Conservation (phyloP, 1,284 basidiomycete species). For the Athelia sp. region DNA sequence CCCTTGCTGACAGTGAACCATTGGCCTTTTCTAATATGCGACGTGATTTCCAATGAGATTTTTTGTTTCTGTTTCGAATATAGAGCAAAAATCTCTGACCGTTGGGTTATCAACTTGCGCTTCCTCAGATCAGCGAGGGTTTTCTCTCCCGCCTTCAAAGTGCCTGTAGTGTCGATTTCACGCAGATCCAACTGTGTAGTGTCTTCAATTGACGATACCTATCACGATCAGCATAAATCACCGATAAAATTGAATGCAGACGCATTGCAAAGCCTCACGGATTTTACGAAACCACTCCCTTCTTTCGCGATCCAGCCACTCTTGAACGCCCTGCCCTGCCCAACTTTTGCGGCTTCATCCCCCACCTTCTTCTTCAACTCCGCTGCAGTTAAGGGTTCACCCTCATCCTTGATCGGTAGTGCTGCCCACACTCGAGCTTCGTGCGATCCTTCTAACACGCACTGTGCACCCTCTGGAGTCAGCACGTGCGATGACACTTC, state of each 20-base stretch:
- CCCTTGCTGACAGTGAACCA: constrained; percentile 94
- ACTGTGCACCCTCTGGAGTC: constrained; percentile 79
- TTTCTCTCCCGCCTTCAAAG: constrained; percentile 71
- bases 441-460: constrained; percentile 82
- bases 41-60: too few relatives aligned
- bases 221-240: constrained; percentile 1
- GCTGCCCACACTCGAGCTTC: constrained; percentile 90
- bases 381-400: constrained; percentile 56
- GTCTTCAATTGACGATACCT: constrained; percentile 69
- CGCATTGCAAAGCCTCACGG: constrained; percentile 66
- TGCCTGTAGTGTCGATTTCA: constrained; percentile 72
- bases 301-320: constrained; percentile 96
- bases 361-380: constrained; percentile 76
- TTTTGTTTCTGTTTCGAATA: constrained; percentile 5
- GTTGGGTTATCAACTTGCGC: constrained; percentile 80
- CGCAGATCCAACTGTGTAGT: constrained; percentile 72
- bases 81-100: constrained; percentile 32
- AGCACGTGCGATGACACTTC: constrained; percentile 71
- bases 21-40: constrained; percentile 73
- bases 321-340: constrained; percentile 95
- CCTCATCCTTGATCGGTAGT: constrained; percentile 69
- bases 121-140: constrained; percentile 84
- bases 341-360: constrained; percentile 82
- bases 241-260: too few relatives aligned
- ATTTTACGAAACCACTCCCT: constrained; percentile 81